phyloP scores from a whole-genome alignment of 257 asterid species.

The Fraxinus pennsylvanica region DNA sequence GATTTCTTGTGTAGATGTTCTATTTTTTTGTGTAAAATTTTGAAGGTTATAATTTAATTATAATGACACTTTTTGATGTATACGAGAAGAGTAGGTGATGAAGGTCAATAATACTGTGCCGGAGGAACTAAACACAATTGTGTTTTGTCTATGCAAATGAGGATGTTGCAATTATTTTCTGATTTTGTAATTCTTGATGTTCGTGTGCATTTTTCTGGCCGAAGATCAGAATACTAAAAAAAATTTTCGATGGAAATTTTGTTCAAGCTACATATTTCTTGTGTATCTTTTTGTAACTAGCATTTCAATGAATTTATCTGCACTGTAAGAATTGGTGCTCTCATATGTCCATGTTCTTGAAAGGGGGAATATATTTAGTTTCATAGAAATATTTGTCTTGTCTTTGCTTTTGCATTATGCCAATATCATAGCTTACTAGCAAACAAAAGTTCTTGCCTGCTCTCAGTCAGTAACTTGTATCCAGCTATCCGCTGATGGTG shows the following conservation, averaged over 20 bases:
- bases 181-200: conserved; percentile 14
- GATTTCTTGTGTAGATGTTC: background rate
- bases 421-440: conserved; percentile 17
- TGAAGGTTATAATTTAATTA: conserved; percentile 18
- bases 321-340: background rate
- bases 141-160: background rate
- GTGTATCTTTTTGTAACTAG: background rate
- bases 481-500: conserved; percentile 28
- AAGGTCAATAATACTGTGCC: conserved; percentile 4
- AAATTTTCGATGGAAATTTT: background rate
- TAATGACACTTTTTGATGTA: conserved; percentile 3
- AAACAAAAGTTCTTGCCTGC: conserved; percentile 4
- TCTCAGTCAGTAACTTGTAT: conserved; percentile 27
- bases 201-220: conserved; percentile 13
- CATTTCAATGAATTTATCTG: conserved; percentile 9
- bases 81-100: conserved; percentile 6
- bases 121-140: conserved; percentile 6
- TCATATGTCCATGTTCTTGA: background rate
- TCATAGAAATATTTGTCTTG: background rate
- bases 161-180: background rate
- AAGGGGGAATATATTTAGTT: background rate
- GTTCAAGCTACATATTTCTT: background rate
- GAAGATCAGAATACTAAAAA: background rate
- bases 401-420: conserved; percentile 15
- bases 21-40: conserved; percentile 8